Conservation (phyloP, 306 rosid genomes). For the Astragalus glycyphyllos region DNA sequence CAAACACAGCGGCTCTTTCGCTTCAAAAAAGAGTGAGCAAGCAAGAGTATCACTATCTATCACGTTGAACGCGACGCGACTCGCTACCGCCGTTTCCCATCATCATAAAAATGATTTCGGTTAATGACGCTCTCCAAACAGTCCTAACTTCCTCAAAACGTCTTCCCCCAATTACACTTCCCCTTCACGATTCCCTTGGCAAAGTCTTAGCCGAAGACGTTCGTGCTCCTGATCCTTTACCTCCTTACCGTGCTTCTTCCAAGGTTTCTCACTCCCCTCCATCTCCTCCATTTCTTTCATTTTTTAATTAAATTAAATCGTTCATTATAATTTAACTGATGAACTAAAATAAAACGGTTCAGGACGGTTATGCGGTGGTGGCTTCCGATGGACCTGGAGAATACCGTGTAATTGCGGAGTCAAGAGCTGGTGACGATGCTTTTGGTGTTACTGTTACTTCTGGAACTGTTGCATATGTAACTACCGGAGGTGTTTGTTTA, state of each 20-base stretch:
- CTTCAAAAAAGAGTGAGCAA: not conserved
- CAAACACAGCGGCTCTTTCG: too few species aligned
- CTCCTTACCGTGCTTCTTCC: slow-evolving; percentile 80
- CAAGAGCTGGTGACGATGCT: slow-evolving; percentile 85
- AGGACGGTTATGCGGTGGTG: slow-evolving; percentile 95
- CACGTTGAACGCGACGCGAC: not conserved
- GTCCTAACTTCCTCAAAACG: slow-evolving; percentile 60
- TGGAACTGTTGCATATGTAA: slow-evolving; percentile 84
- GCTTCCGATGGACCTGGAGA: slow-evolving; percentile 91
- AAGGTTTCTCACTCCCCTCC: slow-evolving; percentile 51
- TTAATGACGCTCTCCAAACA: slow-evolving; percentile 55
- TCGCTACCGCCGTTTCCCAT: not conserved
- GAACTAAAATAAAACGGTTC: not conserved
- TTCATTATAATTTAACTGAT: too few species aligned
- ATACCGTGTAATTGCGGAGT: slow-evolving; percentile 73
- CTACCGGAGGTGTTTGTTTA: slow-evolving; percentile 75
- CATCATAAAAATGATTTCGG: slow-evolving; percentile 51
- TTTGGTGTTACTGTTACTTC: slow-evolving; percentile 62
- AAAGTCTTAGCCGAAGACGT: slow-evolving; percentile 75
- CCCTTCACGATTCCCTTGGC: slow-evolving; percentile 74
- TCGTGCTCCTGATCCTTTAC: slow-evolving; percentile 74
- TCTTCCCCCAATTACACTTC: slow-evolving; percentile 61
- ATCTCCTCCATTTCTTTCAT: not conserved
- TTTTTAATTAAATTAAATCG: not conserved
- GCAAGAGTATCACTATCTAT: not conserved